Evolutionary conservation across 768 basidiomycete species (phyloP), one percentile per base, ranked within the genome.

Genomic region (Naematelia encephala): DNA sequence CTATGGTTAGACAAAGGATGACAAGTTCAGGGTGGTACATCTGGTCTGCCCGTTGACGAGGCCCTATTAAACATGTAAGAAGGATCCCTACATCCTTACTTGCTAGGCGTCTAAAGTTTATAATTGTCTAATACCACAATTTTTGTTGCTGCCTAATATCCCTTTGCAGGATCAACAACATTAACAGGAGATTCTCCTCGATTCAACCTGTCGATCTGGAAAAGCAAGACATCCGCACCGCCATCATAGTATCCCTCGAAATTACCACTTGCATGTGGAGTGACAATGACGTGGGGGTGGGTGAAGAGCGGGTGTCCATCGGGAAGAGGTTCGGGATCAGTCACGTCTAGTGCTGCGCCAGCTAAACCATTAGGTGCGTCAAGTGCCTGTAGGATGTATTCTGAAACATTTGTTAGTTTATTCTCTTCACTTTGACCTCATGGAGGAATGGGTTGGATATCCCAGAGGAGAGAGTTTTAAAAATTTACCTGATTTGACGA

Each of bases 251-350:
- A 76, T 16, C 56, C 52, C 42, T 68, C 70, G 5, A 74, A 67
- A 29, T 66, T 62, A 3, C 77, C 77, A 22, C 66, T 62, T 21
- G 70, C 70, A 59, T 79, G 78, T 1, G 77, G 77, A 0, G 78
- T 79, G 52, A 79, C 58, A 39, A 69, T 66, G 1, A 55, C 64
- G 16, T 22, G 22, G 5, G 61, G 59, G 54, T 66, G 67, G 26
- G 64, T 66, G 49, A 63, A 63, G 23, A 66, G 59, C n/a, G 67
- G 48, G 50, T 69, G 64, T 13, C 58, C 58, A 26, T 47, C 44
- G 25, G 64, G 55, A 21, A 69, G 51, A 8, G 67, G 64, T 34
- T 69, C 78, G 10, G 78, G 78, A 27, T 72, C 65, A 1, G 78
- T 78, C 3, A 79, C 78, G 60, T 76, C 74, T 11, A 76, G 57